Percentiles rank a stretch among this genome's conserved stretches.
Evolutionary conservation across 306 rosid genomes (phyloP).

Genomic region (Quercus parvula): DNA sequence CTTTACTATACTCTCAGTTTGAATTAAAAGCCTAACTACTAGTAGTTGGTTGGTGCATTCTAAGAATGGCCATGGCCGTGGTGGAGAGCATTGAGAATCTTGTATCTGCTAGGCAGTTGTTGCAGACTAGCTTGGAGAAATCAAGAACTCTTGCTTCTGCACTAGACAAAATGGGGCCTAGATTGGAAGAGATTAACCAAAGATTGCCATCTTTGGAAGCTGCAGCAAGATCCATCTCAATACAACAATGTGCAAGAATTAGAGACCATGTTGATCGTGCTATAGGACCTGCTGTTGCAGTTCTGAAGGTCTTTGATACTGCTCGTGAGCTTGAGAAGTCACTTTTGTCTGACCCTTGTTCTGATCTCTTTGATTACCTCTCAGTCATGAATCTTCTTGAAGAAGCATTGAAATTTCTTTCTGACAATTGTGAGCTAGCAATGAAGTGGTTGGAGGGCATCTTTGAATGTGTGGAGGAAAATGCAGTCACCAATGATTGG

Average conservation of each 20-base stretch:
- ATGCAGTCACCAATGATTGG: conserved; percentile 27
- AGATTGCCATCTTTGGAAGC: conserved; percentile 48
- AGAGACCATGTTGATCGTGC: conserved; percentile 47
- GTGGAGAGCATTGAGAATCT: conserved; percentile 38
- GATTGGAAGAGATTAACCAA: conserved; percentile 42
- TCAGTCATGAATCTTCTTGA: conserved; percentile 53
- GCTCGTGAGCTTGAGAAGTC: conserved; percentile 57
- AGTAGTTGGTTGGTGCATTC: conserved; percentile 22
- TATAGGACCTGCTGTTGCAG: conserved; percentile 62
- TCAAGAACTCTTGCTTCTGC: conserved; percentile 43
- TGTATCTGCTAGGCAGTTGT: conserved; percentile 41
- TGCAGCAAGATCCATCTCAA: conserved; percentile 24
- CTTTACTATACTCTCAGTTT: conserved; percentile 6
- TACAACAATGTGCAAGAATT: conserved; percentile 30
- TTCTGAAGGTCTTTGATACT: conserved; percentile 45
- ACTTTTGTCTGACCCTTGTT: conserved; percentile 33
- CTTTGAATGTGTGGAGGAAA: conserved; percentile 40
- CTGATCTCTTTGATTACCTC: conserved; percentile 48
- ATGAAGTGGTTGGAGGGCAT: conserved; percentile 61
- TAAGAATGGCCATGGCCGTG: conserved; percentile 36
- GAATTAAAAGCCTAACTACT: conserved; percentile 12
- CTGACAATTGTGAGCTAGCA: conserved; percentile 58
- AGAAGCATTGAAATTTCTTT: conserved; percentile 70
- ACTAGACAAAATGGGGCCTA: conserved; percentile 45
- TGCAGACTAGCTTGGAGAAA: conserved; percentile 54